Conservation (phyloP, 1,284 basidiomycete genomes). For the Puccinia horiana region DNA sequence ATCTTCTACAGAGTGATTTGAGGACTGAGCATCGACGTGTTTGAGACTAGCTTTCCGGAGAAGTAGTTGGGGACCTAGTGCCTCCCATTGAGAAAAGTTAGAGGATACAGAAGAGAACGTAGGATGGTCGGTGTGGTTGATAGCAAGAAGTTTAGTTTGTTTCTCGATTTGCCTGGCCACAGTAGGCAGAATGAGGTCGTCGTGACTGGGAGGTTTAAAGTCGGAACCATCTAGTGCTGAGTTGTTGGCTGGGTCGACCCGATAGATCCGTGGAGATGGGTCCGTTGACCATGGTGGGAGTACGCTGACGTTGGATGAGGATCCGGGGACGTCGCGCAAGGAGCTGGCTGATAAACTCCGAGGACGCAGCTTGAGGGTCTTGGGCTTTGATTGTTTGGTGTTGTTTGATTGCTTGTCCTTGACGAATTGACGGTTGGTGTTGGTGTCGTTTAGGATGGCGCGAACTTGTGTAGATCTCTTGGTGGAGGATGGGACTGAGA, state of each 20-base stretch:
- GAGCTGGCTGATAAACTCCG: conserved; percentile 31
- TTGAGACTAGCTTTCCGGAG: conserved; percentile 12
- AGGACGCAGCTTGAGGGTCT: conserved; percentile 1
- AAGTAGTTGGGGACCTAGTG: conserved; percentile 6
- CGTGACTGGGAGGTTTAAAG: conserved; percentile 27
- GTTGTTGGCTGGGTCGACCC: conserved; percentile 17
- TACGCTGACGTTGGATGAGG: not conserved
- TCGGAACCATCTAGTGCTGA: not conserved
- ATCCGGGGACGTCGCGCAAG: not conserved
- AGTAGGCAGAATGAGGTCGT: conserved; percentile 45
- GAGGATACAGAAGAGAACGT: conserved; percentile 1
- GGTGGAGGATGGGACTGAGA: not conserved
- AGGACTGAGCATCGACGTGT: not conserved
- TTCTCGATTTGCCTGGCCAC: conserved; percentile 44
- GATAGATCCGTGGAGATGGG: conserved; percentile 37
- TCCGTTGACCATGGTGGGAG: conserved; percentile 43
- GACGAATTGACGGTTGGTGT: not conserved
- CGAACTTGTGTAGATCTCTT: not conserved
- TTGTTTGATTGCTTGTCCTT: not conserved
- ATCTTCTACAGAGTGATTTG: not conserved
- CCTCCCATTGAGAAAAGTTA: conserved; percentile 30
- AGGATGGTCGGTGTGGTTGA: not conserved
- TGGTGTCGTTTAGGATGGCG: not conserved
- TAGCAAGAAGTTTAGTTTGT: not conserved
- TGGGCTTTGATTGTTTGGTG: not conserved